phyloP scores from a whole-genome alignment of 805 yeast species.

The Candida ficus region DNA sequence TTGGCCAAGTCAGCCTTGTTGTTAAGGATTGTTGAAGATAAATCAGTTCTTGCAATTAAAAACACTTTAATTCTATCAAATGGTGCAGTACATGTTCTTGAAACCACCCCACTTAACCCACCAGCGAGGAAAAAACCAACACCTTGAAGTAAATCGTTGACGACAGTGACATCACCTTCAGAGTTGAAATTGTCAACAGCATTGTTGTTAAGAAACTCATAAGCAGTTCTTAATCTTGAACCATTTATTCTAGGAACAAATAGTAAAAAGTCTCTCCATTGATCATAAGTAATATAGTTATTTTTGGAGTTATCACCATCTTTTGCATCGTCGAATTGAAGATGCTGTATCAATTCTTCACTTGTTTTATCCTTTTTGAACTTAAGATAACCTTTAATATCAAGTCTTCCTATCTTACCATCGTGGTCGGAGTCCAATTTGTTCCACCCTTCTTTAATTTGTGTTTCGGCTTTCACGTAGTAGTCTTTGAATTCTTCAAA shows the following conservation, averaged over 20 bases:
- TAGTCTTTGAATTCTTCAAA: slow-evolving; percentile 64
- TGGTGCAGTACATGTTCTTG: slow-evolving; percentile 96
- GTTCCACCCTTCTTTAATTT: slow-evolving; percentile 62
- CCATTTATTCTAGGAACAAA: slow-evolving; percentile 80
- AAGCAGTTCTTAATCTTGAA: slow-evolving; percentile 76
- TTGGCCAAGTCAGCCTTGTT: slow-evolving; percentile 46
- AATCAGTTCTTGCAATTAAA: slow-evolving; percentile 83
- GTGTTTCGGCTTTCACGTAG: slow-evolving; percentile 61
- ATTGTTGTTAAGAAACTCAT: slow-evolving; percentile 63
- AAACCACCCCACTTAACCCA: slow-evolving; percentile 91
- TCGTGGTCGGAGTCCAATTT: slow-evolving; percentile 68
- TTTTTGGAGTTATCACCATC: slow-evolving; percentile 36
- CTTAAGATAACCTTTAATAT: slow-evolving; percentile 60
- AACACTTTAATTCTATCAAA: slow-evolving; percentile 93
- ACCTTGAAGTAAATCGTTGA: slow-evolving; percentile 74
- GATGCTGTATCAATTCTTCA: slow-evolving; percentile 47
- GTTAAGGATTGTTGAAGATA: slow-evolving; percentile 62
- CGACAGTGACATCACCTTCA: slow-evolving; percentile 88
- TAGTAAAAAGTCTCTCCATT: slow-evolving; percentile 77
- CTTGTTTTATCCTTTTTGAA: slow-evolving; percentile 41
- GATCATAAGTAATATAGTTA: slow-evolving; percentile 74
- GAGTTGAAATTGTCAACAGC: slow-evolving; percentile 80
- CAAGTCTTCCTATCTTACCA: slow-evolving; percentile 61
- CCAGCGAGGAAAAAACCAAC: slow-evolving; percentile 92
- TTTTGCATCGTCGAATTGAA: slow-evolving; percentile 11